Conservation (phyloP, 768 basidiomycete genomes). For the Mycena metata region DNA sequence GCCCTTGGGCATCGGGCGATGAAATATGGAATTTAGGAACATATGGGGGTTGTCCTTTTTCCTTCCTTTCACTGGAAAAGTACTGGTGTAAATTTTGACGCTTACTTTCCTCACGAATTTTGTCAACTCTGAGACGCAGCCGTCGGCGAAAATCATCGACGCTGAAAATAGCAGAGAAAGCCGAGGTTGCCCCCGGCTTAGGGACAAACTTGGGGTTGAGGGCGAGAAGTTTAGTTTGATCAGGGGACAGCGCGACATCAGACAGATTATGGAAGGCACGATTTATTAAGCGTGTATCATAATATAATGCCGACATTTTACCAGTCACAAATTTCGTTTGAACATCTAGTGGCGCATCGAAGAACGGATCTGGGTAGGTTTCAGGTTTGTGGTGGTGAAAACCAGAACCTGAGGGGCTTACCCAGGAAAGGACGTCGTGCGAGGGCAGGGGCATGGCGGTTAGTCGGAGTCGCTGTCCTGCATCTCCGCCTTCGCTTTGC, state of each 20-base stretch:
- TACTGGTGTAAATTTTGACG: too few relatives aligned
- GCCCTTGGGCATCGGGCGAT: constrained; percentile 27
- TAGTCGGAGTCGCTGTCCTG: too few relatives aligned
- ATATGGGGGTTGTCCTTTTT: constrained; percentile 11
- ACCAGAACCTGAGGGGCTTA: constrained; percentile 3
- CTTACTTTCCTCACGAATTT: too few relatives aligned
- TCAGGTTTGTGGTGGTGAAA: constrained; percentile 29
- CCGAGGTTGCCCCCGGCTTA: background rate
- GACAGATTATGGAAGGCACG: constrained; percentile 33
- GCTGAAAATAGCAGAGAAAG: background rate
- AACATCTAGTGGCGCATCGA: constrained; percentile 8
- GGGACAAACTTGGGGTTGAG: constrained; percentile 34
- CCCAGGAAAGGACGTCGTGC: constrained; percentile 24
- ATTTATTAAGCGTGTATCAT: constrained; percentile 36
- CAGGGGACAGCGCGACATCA: constrained; percentile 16
- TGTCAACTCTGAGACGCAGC: constrained; percentile 18
- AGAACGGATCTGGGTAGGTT: constrained; percentile 28
- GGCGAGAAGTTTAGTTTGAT: constrained; percentile 23
- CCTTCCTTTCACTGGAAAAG: background rate
- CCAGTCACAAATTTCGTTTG: constrained; percentile 17
- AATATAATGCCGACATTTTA: constrained; percentile 32
- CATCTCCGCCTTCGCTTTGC: too few relatives aligned
- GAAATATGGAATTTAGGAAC: constrained; percentile 30
- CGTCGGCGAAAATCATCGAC: constrained; percentile 32
- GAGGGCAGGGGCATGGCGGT: too few relatives aligned